Evolutionary conservation across 2,329 filamentous ascomycete species (phyloP).

Genomic region (Penicillium corylophilum): DNA sequence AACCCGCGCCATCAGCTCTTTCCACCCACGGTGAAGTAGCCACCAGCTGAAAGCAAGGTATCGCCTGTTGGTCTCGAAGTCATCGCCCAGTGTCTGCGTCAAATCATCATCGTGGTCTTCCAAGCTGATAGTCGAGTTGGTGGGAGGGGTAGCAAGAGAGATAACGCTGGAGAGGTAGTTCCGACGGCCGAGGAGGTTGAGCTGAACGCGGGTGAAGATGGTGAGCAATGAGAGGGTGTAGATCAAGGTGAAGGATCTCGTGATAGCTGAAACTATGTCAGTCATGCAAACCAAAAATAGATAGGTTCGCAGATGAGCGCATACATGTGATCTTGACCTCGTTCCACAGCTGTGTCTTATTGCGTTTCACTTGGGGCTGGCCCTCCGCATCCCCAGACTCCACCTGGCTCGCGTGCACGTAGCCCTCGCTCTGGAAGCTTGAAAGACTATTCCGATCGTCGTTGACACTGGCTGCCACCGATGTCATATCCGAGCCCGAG

Average conservation of each 20-base stretch:
- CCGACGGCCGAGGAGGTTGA: constrained; percentile 91
- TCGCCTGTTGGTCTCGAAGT: constrained; percentile 92
- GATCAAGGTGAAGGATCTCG: constrained; percentile 83
- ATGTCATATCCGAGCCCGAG: constrained; percentile 57
- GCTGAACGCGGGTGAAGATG: constrained; percentile 88
- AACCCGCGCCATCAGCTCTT: constrained; percentile 76
- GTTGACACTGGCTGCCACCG: constrained; percentile 66
- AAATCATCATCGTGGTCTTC: constrained; percentile 93
- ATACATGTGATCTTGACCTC: constrained; percentile 92
- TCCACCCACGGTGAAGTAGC: constrained; percentile 88
- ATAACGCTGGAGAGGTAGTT: constrained; percentile 97
- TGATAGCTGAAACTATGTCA: constrained; percentile 63
- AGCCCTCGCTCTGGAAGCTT: constrained; percentile 78
- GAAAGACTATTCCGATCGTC: constrained; percentile 77
- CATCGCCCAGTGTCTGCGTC: constrained; percentile 81
- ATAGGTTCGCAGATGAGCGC: not conserved
- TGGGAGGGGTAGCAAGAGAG: constrained; percentile 74
- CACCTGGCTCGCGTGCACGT: constrained; percentile 77
- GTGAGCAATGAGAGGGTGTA: constrained; percentile 89
- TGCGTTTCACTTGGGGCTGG: constrained; percentile 62
- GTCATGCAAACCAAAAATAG: not conserved
- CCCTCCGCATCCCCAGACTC: constrained; percentile 53
- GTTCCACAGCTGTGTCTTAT: constrained; percentile 93
- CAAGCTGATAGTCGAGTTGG: constrained; percentile 75
- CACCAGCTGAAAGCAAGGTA: constrained; percentile 99